Evolutionary conservation across 768 basidiomycete species (phyloP).

Genomic region (Solioccasus polychromus): DNA sequence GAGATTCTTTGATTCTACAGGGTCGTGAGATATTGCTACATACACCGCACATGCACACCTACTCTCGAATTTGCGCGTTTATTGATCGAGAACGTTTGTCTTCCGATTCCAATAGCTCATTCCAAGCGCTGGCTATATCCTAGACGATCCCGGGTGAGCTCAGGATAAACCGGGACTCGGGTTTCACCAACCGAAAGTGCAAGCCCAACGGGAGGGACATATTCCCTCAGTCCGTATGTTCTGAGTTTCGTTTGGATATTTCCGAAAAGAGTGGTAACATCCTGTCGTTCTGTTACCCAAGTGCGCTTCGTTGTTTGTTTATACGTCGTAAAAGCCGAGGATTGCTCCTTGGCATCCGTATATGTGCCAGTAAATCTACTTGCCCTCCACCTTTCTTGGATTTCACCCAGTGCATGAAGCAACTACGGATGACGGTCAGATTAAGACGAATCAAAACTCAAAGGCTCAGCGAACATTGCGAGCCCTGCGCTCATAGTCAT

Average conservation of each 20-base stretch:
- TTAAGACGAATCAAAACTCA: background rate
- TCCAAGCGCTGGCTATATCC: slow-evolving; percentile 83
- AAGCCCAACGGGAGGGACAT: slow-evolving; percentile 73
- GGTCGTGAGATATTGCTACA: background rate
- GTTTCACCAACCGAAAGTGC: slow-evolving; percentile 47
- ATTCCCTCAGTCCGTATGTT: slow-evolving; percentile 86
- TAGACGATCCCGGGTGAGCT: slow-evolving; percentile 14
- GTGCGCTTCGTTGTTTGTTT: slow-evolving; percentile 82
- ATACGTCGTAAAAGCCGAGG: slow-evolving; percentile 69
- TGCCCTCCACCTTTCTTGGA: slow-evolving; percentile 68
- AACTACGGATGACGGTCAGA: slow-evolving; percentile 41
- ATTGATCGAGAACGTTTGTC: slow-evolving; percentile 75
- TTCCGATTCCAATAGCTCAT: slow-evolving; percentile 66
- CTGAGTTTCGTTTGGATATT: slow-evolving; percentile 92
- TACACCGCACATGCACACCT: slow-evolving; percentile 29
- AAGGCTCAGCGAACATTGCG: slow-evolving; percentile 47
- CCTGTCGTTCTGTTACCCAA: slow-evolving; percentile 90
- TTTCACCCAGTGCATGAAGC: slow-evolving; percentile 61
- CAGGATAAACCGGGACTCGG: background rate
- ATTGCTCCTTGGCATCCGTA: slow-evolving; percentile 74
- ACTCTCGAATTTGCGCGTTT: slow-evolving; percentile 89
- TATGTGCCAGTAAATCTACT: slow-evolving; percentile 72
- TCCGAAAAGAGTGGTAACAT: slow-evolving; percentile 81
- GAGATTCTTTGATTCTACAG: slow-evolving; percentile 75
- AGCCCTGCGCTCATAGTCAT: slow-evolving; percentile 91